Conservation (phyloP, 495 filamentous ascomycete species). For the Melanomma pulvis-pyrius region DNA sequence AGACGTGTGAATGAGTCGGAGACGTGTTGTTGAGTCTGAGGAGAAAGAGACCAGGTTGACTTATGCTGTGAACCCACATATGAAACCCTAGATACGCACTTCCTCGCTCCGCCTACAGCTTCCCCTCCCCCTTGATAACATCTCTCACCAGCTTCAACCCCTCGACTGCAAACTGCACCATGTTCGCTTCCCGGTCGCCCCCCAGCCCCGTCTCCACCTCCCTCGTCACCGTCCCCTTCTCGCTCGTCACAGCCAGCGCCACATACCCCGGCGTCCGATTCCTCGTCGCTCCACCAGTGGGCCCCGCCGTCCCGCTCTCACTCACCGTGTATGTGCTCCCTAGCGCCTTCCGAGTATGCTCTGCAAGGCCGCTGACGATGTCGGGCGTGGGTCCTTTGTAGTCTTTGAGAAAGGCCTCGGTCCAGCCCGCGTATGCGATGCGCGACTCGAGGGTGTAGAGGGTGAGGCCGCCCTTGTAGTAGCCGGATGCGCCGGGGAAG, state of each 20-base stretch:
- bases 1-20: too few relatives aligned
- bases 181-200: constrained; percentile 59
- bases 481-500: constrained; percentile 56
- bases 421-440: constrained; percentile 64
- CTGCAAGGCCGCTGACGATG: constrained; percentile 58
- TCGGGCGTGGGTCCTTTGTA: constrained; percentile 63
- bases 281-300: constrained; percentile 58
- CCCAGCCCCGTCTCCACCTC: constrained; percentile 59
- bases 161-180: constrained; percentile 63
- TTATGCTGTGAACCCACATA: background rate
- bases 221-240: constrained; percentile 52
- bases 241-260: constrained; percentile 58
- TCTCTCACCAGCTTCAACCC: constrained; percentile 59
- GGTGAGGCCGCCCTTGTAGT: constrained; percentile 64
- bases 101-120: constrained; percentile 3
- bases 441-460: constrained; percentile 65
- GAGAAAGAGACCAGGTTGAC: background rate
- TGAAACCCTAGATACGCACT: background rate
- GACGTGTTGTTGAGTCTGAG: too few relatives aligned
- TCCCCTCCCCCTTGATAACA: constrained; percentile 54
- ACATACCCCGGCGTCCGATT: constrained; percentile 66
- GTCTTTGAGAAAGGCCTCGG: constrained; percentile 49
- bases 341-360: constrained; percentile 56
- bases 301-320: constrained; percentile 67
- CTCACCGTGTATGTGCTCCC: constrained; percentile 56